Conservation (phyloP, 2,329 filamentous ascomycete genomes). For the Elsinoe fawcettii region DNA sequence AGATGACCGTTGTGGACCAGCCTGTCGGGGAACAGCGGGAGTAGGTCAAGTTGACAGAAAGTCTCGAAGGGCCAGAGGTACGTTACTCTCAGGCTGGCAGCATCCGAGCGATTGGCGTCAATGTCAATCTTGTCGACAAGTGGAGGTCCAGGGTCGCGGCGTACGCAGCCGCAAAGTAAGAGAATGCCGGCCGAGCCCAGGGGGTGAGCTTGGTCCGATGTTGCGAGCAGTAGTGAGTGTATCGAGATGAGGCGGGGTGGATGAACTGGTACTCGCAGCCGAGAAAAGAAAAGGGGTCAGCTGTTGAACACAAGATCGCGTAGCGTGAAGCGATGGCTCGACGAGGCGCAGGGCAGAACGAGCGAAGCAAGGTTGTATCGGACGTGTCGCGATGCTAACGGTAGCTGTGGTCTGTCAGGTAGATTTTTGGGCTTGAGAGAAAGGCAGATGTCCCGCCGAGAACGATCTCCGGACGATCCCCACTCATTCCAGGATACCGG, state of each 20-base stretch:
- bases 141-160: conserved; percentile 2
- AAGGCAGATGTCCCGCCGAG: conserved; percentile 12
- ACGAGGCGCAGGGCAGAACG: conserved; percentile 6
- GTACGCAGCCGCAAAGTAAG: neutral
- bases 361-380: conserved; percentile 8
- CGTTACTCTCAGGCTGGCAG: conserved; percentile 1
- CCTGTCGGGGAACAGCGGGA: conserved; percentile 13
- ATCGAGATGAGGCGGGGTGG: conserved; percentile 6
- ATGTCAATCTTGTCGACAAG: conserved; percentile 4
- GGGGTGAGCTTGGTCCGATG: neutral
- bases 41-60: conserved; percentile 11
- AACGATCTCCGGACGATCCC: conserved; percentile 15
- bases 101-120: conserved; percentile 13
- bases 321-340: neutral
- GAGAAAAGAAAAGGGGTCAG: conserved; percentile 10
- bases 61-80: conserved; percentile 4
- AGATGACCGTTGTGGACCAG: conserved; percentile 14
- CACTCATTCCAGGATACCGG: conserved; percentile 15
- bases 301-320: neutral
- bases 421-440: conserved; percentile 11
- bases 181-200: conserved; percentile 7
- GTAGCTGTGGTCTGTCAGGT: conserved; percentile 8
- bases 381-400: conserved; percentile 12
- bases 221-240: conserved; percentile 6
- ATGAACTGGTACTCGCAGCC: neutral